phyloP scores from a whole-genome alignment of 208 protist species.

The Trichomonas tenax region DNA sequence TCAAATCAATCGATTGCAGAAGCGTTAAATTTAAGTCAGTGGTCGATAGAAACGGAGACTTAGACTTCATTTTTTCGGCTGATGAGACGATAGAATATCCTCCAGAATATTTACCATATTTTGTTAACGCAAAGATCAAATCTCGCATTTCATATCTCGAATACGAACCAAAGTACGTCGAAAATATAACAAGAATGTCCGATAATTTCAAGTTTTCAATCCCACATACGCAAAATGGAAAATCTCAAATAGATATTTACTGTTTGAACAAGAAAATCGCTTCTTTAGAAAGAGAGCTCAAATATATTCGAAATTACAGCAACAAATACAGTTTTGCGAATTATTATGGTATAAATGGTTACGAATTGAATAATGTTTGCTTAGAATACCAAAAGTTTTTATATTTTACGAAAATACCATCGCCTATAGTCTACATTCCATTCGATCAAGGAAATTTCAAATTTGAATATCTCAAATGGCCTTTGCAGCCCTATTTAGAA shows the following conservation, averaged over 20 bases:
- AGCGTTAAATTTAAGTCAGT: not conserved
- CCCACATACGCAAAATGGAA: not conserved
- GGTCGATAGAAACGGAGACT: not conserved
- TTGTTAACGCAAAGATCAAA: not conserved
- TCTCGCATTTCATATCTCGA: not conserved
- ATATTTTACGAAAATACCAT: not conserved
- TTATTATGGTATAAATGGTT: not conserved
- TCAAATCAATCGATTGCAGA: not conserved
- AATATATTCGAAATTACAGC: not conserved
- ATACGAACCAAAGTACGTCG: not conserved
- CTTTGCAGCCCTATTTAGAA: not conserved
- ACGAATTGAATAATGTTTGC: not conserved
- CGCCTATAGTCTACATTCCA: not conserved
- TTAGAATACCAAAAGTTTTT: not conserved
- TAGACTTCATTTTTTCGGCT: not conserved
- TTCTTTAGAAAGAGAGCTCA: not conserved
- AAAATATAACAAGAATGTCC: not conserved
- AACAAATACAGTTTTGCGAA: not conserved
- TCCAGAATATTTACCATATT: constrained; percentile 15
- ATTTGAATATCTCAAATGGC: not conserved
- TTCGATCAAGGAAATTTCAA: not conserved
- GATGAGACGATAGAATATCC: not conserved
- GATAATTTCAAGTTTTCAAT: not conserved
- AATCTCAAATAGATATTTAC: not conserved
- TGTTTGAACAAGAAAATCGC: not conserved